Evolutionary conservation across 1,284 basidiomycete genomes (phyloP), one percentile per base, ranked within the genome.

Genomic region (Cutaneotrichosporon mucoides): DNA sequence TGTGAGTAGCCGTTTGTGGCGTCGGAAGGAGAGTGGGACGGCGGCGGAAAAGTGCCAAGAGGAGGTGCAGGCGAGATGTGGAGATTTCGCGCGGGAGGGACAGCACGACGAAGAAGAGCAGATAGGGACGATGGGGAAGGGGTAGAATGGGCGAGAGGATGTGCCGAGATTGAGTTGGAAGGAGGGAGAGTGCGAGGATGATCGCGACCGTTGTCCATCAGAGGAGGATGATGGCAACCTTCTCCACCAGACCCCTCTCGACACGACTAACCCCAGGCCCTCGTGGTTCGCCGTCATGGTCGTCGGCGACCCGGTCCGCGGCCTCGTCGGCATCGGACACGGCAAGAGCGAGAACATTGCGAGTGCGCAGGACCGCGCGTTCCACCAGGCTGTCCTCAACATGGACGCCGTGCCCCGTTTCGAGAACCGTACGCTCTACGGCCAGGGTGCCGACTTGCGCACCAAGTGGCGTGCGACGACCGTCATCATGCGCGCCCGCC

Each of bases 351-450:
- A 77, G 47, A 78, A 79, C 10, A 71, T 81, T 5, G 58, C 80
- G 9, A 71, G 81, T 41, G 92, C 92, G 0, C 75, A 83, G 38
- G 80, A 82, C 54, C 86, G 87, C 70, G 86, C 89, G 8, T 83
- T 86, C 72, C 80, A 84, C 44, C 84, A 89, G 67, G 94, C 76
- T 24, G 68, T 72, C 7, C 57, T 72, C 35, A 62, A 64, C 15
- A 88, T 98, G 87, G 94, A 97, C 77, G 87, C 83, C 68, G 89
- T 98, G 61, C 86, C 90, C 68, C 84, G 90, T 13, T 95, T 90
- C 75, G 93, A 97, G 78, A 81, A 86, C 65, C 84, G 94, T 54
- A 98, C 95, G 37, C 83, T 97, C 33, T 96, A 91, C 89, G 76
- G 76, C 13, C 66, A 67, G 56, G 81, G 81, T 3, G 49, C 58